A percentile compares a stretch with the other conserved stretches of the same genome.
phyloP scores from a whole-genome alignment of 768 basidiomycete genomes.

The Royoungia palumana region DNA sequence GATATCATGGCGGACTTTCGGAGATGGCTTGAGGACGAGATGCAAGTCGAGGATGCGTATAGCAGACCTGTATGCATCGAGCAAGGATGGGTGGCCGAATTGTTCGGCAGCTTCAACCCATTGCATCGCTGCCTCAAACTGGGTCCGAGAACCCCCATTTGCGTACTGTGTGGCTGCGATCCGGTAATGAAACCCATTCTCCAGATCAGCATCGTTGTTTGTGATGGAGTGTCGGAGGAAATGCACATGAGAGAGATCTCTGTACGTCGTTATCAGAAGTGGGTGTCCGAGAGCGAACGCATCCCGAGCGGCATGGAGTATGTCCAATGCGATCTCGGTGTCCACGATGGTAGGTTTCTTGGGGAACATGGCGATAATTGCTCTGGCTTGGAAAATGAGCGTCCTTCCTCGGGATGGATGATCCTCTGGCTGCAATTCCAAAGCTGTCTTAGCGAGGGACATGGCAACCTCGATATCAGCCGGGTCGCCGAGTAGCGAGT shows the following conservation, averaged over 20 bases:
- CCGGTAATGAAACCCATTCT: slow-evolving; percentile 21
- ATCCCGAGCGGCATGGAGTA: slow-evolving; percentile 14
- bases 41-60: slow-evolving; percentile 17
- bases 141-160: slow-evolving; percentile 16
- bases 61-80: slow-evolving; percentile 18
- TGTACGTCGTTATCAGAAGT: slow-evolving; percentile 8
- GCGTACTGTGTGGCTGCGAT: slow-evolving; percentile 16
- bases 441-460: slow-evolving; percentile 7
- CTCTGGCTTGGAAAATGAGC: slow-evolving; percentile 20
- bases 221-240: slow-evolving; percentile 9
- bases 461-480: slow-evolving; percentile 25
- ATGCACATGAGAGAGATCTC: slow-evolving; percentile 11
- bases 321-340: slow-evolving; percentile 15
- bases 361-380: slow-evolving; percentile 11
- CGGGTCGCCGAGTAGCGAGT: background rate
- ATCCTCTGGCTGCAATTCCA: slow-evolving; percentile 10
- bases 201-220: slow-evolving; percentile 14
- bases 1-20: slow-evolving; percentile 13
- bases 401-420: slow-evolving; percentile 14
- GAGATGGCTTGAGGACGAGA: slow-evolving; percentile 14
- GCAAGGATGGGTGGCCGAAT: slow-evolving; percentile 14
- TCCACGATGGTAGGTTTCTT: slow-evolving; percentile 7
- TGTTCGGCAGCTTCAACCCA: slow-evolving; percentile 22
- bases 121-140: slow-evolving; percentile 16
- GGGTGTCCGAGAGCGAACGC: slow-evolving; percentile 7